phyloP scores from a whole-genome alignment of 2,329 filamentous ascomycete genomes.

The Cadophora sp. region DNA sequence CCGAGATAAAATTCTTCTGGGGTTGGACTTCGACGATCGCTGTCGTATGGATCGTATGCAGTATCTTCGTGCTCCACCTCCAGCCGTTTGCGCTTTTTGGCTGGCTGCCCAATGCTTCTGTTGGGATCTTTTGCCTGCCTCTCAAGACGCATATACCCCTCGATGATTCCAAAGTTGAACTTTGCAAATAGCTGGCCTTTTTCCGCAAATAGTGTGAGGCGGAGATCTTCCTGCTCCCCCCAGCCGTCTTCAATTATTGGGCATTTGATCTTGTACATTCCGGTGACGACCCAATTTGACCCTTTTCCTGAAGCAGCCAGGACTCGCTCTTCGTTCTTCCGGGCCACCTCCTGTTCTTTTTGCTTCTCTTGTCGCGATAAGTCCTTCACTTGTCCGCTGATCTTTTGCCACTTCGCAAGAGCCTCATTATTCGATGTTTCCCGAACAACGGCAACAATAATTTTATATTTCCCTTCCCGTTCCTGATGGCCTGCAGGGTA shows the following conservation, averaged over 20 bases:
- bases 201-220: neutral
- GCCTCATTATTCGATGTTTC: neutral
- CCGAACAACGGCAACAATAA: neutral
- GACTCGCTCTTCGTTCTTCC: neutral
- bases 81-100: neutral
- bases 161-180: neutral
- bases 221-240: neutral
- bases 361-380: neutral
- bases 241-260: neutral
- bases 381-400: neutral
- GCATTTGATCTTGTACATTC: constrained; percentile 5
- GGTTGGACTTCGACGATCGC: neutral
- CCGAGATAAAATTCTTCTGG: neutral
- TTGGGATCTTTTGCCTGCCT: neutral
- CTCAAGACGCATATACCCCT: too few relatives aligned
- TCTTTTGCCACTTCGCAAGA: neutral
- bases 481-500: neutral
- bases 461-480: neutral
- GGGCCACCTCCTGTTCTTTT: neutral
- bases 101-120: neutral
- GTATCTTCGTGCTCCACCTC: neutral
- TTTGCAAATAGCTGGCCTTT: neutral
- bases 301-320: neutral
- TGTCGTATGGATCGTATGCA: neutral
- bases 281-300: neutral